These are phyloP conservation scores for Myochromella boudieri DNA, from an alignment of 768 basidiomycete genomes.

Conservation along the genomic window DNA sequence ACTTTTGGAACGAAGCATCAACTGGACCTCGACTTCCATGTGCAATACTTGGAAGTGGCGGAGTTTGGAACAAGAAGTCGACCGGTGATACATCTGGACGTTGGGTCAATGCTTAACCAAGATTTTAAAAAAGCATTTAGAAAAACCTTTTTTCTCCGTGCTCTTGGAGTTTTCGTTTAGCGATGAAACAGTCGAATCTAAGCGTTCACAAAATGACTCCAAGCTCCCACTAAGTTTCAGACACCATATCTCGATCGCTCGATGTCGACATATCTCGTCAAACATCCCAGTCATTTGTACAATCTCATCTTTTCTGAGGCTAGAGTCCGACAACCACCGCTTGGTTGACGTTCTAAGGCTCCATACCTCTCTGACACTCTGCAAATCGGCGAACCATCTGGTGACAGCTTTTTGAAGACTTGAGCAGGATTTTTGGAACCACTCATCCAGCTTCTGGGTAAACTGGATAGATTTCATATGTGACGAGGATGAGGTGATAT, in stretches of 20 bases:
- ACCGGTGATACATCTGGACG: slow-evolving; percentile 52
- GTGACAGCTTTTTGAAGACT: slow-evolving; percentile 44
- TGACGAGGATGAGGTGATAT: slow-evolving; percentile 60
- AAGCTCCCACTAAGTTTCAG: slow-evolving; percentile 41
- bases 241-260: slow-evolving; percentile 63
- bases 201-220: slow-evolving; percentile 41
- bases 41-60: slow-evolving; percentile 45
- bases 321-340: slow-evolving; percentile 43
- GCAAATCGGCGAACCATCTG: slow-evolving; percentile 59
- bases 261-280: slow-evolving; percentile 53
- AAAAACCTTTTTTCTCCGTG: slow-evolving; percentile 26
- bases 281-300: slow-evolving; percentile 41
- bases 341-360: slow-evolving; percentile 53
- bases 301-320: slow-evolving; percentile 51
- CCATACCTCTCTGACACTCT: slow-evolving; percentile 72
- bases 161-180: slow-evolving; percentile 26
- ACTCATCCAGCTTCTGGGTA: slow-evolving; percentile 49
- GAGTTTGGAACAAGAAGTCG: slow-evolving; percentile 55
- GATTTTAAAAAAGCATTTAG: background rate
- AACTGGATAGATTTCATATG: slow-evolving; percentile 45
- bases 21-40: slow-evolving; percentile 35
- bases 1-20: slow-evolving; percentile 57
- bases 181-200: slow-evolving; percentile 38
- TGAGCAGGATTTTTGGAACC: slow-evolving; percentile 59
- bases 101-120: background rate